Percentiles rank a stretch among this genome's conserved stretches.
Conservation (phyloP, 2,329 filamentous ascomycete species). For the Pyrenophora graminea region DNA sequence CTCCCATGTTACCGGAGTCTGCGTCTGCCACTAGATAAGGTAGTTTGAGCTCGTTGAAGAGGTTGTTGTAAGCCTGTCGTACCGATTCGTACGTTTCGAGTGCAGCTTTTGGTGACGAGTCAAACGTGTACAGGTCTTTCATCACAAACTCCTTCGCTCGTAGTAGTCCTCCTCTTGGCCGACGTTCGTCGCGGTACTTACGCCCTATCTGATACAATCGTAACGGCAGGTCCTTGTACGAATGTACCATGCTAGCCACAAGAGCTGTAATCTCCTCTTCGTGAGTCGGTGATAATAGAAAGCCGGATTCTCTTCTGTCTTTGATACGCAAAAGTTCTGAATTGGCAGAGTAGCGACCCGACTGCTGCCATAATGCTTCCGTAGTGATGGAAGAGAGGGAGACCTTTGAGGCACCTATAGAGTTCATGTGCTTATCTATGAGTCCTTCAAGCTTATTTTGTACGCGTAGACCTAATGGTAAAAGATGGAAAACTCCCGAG, state of each 20-base stretch:
- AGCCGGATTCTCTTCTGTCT: slow-evolving; percentile 75
- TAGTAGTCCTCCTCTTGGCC: slow-evolving; percentile 85
- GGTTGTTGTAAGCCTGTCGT: slow-evolving; percentile 69
- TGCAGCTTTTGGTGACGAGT: slow-evolving; percentile 68
- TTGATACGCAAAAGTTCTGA: slow-evolving; percentile 83
- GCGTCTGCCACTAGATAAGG: slow-evolving; percentile 85
- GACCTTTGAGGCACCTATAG: slow-evolving; percentile 78
- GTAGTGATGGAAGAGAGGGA: slow-evolving; percentile 85
- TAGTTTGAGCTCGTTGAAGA: slow-evolving; percentile 82
- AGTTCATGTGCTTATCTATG: slow-evolving; percentile 87
- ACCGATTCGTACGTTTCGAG: slow-evolving; percentile 80
- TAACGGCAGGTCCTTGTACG: slow-evolving; percentile 84
- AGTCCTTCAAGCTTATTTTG: slow-evolving; percentile 85
- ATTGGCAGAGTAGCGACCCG: slow-evolving; percentile 75
- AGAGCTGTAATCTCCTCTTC: slow-evolving; percentile 93
- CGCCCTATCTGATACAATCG: slow-evolving; percentile 89
- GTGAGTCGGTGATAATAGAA: slow-evolving; percentile 87
- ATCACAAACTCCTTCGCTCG: slow-evolving; percentile 91
- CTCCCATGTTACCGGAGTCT: slow-evolving; percentile 95
- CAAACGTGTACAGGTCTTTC: slow-evolving; percentile 99
- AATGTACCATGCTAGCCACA: slow-evolving; percentile 72
- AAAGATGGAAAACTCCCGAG: slow-evolving; percentile 87
- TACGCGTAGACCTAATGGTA: slow-evolving; percentile 83
- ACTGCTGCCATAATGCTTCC: slow-evolving; percentile 79
- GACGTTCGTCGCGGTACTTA: slow-evolving; percentile 91